Percentiles rank a stretch among this genome's conserved stretches.
Conservation (phyloP, 306 rosid genomes). For the Medicago ruthenica region DNA sequence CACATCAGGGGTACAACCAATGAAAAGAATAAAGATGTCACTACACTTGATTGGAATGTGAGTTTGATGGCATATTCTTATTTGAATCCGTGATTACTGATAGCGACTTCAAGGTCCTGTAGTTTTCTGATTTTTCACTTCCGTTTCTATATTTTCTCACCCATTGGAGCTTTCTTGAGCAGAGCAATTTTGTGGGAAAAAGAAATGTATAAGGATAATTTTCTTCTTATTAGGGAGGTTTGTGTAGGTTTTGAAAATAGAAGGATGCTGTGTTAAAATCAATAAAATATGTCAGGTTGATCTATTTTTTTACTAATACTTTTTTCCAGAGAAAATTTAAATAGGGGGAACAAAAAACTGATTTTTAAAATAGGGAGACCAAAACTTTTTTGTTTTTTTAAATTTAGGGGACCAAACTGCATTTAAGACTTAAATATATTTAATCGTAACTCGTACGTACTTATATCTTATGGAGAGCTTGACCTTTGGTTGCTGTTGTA, state of each 20-base stretch:
- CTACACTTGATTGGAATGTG: constrained; percentile 98
- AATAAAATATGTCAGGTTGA: background rate
- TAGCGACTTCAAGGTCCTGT: background rate
- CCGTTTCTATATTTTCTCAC: constrained; percentile 6
- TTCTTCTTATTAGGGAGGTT: constrained; percentile 40
- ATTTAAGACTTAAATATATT: background rate
- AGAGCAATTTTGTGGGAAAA: constrained; percentile 12
- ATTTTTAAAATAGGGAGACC: too few species aligned
- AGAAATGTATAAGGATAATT: constrained; percentile 2
- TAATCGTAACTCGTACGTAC: background rate
- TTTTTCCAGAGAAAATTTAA: background rate
- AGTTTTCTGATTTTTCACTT: background rate
- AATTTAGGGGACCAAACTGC: too few species aligned
- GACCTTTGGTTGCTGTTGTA: constrained; percentile 20
- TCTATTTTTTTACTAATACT: background rate
- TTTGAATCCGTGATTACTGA: background rate
- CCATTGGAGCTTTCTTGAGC: background rate
- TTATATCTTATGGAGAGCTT: constrained; percentile 10
- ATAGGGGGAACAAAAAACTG: too few species aligned
- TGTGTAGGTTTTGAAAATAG: background rate
- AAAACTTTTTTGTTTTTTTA: too few species aligned
- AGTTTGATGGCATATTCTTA: constrained; percentile 48
- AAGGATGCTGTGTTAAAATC: constrained; percentile 9
- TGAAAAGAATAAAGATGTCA: constrained; percentile 93
- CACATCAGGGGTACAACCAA: constrained; percentile 78